phyloP scores from a whole-genome alignment of 106 monocot species.

The Dendrobium catenatum region DNA sequence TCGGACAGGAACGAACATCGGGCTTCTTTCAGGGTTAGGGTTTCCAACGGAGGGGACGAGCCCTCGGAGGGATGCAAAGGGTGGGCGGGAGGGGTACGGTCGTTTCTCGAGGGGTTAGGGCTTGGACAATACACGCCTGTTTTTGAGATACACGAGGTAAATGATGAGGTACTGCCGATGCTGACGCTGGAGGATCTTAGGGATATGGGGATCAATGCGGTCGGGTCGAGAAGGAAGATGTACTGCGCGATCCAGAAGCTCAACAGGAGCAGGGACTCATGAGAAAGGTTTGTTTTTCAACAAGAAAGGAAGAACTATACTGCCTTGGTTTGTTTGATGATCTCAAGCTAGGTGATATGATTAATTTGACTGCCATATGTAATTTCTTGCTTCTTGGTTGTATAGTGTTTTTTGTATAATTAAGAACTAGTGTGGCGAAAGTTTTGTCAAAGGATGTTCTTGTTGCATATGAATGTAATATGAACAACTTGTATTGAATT shows the following conservation, averaged over 20 bases:
- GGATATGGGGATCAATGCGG: constrained; percentile 92
- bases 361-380: not conserved
- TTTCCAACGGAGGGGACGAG: constrained; percentile 17
- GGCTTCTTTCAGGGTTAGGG: constrained; percentile 20
- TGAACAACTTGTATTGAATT: not conserved
- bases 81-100: constrained; percentile 21
- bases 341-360: not conserved
- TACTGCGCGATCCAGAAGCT: constrained; percentile 83
- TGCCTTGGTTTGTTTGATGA: not conserved
- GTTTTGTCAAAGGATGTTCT: not conserved
- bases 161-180: constrained; percentile 72
- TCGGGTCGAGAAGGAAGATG: constrained; percentile 87
- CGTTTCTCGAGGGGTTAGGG: constrained; percentile 48
- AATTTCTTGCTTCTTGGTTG: not conserved
- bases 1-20: not conserved
- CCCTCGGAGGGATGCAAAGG: constrained; percentile 3
- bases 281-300: constrained; percentile 16
- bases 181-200: constrained; percentile 81
- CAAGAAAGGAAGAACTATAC: not conserved
- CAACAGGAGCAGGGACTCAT: constrained; percentile 21
- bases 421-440: not conserved
- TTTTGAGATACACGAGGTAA: constrained; percentile 92
- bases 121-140: constrained; percentile 56
- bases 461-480: not conserved
- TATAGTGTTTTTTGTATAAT: not conserved